Evolutionary conservation across 139 green algal genomes (phyloP), one percentile per base, ranked within the genome.

Genomic region (Asterochloris sp.): DNA sequence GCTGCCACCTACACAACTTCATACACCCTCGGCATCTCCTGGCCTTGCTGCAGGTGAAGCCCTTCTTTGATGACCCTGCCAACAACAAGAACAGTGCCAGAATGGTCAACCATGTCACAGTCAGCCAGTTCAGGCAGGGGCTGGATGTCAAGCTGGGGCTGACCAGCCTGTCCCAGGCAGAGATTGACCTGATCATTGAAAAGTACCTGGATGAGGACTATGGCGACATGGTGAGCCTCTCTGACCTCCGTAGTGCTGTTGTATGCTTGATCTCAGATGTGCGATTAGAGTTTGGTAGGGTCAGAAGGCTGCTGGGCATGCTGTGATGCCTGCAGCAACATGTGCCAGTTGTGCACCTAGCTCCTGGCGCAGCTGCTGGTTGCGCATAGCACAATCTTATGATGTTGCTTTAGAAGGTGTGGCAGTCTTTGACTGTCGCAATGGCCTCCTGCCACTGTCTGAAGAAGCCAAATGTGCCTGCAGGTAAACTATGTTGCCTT

Each of bases 1-100:
- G 38, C 38, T 54, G 38, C 6, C 38, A 54, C 38, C 38, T 54
- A 6, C 6, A 54, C 38, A 54, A 54, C 2, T 6, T 54, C 38
- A 2, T 54, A 54, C 38, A 54, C 38, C 38, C 38, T 54, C 38
- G 38, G 38, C 38, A 54, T 54, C 38, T 54, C 4, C 38, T 54
- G 38, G 38, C 38, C 38, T 16, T 69, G 47, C 17, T 76, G 62
- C 80, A 88, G 73, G 85, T 90, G 16, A 91, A 94, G 85, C 91
- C 92, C 26, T 94, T 94, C 86, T 96, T 96, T 81, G 92, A 94
- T 81, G 92, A 96, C 81, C 89, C 89, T 64, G 89, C 91, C 0
- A 68, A 73, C 23, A 88, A 94, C 84, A 89, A 94, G 83, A 88
- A 95, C 85, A 90, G 84, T 27, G 83, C 81, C 73, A 91, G 91